Percentiles rank a stretch among this genome's conserved stretches.
Conservation (phyloP, 1,284 basidiomycete genomes). For the Neonothopanus nambi region DNA sequence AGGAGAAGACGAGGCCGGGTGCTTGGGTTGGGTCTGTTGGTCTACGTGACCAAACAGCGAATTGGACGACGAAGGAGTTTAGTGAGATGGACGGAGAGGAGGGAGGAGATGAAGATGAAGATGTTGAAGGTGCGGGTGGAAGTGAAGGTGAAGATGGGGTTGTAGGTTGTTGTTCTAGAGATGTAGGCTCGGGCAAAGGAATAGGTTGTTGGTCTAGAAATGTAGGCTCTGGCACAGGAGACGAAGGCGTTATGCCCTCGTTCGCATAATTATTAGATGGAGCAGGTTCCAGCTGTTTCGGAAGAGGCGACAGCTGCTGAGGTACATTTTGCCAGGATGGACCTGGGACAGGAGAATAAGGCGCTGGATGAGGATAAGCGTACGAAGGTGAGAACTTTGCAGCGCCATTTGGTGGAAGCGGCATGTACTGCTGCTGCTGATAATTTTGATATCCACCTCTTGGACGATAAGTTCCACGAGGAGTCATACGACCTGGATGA, state of each 20-base stretch:
- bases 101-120: constrained; percentile 9
- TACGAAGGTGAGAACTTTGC: constrained; percentile 19
- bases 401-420: neutral
- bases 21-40: constrained; percentile 60
- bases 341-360: constrained; percentile 1
- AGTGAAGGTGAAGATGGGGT: constrained; percentile 15
- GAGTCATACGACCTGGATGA: neutral
- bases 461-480: neutral
- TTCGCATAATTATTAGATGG: neutral
- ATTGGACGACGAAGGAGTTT: constrained; percentile 22
- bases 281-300: neutral
- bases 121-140: constrained; percentile 14
- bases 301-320: constrained; percentile 3
- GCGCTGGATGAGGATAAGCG: constrained; percentile 22
- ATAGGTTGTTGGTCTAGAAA: constrained; percentile 17
- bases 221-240: constrained; percentile 20
- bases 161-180: constrained; percentile 2
- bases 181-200: constrained; percentile 23
- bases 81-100: constrained; percentile 8
- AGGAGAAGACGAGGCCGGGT: constrained; percentile 68
- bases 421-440: neutral
- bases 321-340: constrained; percentile 20
- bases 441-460: neutral
- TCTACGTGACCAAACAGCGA: constrained; percentile 68
- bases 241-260: neutral